Evolutionary conservation across 768 basidiomycete genomes (phyloP), one percentile per base, ranked within the genome.

Genomic region (Lentinus brumalis): DNA sequence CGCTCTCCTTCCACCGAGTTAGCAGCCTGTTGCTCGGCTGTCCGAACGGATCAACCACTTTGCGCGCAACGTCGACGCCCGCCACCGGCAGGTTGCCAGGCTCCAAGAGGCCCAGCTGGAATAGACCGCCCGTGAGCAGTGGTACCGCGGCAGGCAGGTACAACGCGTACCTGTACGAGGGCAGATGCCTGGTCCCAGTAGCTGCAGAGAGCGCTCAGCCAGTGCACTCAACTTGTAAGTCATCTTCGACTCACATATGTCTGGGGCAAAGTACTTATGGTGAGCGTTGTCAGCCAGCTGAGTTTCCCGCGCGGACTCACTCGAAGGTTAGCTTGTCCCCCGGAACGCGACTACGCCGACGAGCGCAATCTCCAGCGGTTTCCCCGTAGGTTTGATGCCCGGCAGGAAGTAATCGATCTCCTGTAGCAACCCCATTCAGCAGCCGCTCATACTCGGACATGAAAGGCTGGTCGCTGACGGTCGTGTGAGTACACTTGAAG

Each of bases 131-230:
- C 29, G 32, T 44, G 38, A 50, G 35, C 41, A n/a, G n/a, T 41
- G 5, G 16, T 16, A 16, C 29, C 29, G 12, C 32, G 51, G 21
- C n/a, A 18, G 31, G 12, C 31, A 26, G 26, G 8, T 15, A 60
- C 40, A 6, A 39, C 40, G 50, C 69, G 50, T 54, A 76, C 70
- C 65, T 81, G 81, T 15, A 77, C 76, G 21, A 82, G 72, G 14
- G 74, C 50, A 10, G 77, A 78, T n/a, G 81, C 81, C 66, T 82
- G 81, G 53, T 81, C 81, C 81, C 80, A 80, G 58, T 80, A 79
- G 49, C 78, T 79, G 63, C 32, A 47, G 21, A 29, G 26, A 29
- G 42, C n/a, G 9, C 10, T 49, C n/a, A 42, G 9, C 32, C 29
- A 15, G 16, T 14, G 5, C 21, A 14, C 15, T 31, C 2, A 21